Percentiles rank a stretch among this genome's conserved stretches.
Evolutionary conservation across 108 stramenopile species (phyloP).

Genomic region (Skeletonema tropicum): DNA sequence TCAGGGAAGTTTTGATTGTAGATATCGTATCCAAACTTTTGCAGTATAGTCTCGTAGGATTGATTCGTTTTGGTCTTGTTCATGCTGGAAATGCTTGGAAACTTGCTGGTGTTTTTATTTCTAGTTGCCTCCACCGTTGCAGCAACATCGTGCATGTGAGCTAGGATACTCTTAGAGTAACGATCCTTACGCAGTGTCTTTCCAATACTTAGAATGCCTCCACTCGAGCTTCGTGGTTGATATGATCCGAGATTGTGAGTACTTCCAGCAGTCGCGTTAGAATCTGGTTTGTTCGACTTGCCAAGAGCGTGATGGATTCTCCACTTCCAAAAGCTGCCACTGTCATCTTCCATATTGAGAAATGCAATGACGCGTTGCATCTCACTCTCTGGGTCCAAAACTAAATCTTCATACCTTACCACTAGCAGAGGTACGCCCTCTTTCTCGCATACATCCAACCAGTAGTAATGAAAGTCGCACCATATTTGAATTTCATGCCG

Average conservation of each 20-base stretch:
- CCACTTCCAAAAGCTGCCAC: slow-evolving; percentile 46
- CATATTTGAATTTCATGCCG: slow-evolving; percentile 78
- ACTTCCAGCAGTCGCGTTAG: background rate
- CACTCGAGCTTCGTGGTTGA: slow-evolving; percentile 47
- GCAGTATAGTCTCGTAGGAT: slow-evolving; percentile 38
- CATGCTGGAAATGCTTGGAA: background rate
- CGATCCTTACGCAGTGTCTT: slow-evolving; percentile 58
- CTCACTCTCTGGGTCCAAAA: slow-evolving; percentile 51
- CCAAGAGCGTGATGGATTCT: slow-evolving; percentile 43
- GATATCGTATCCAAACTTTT: slow-evolving; percentile 73
- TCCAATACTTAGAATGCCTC: slow-evolving; percentile 48
- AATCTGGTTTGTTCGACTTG: background rate
- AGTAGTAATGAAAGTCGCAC: slow-evolving; percentile 70
- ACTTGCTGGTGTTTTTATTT: background rate
- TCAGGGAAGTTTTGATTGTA: slow-evolving; percentile 62
- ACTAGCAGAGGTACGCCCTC: slow-evolving; percentile 51
- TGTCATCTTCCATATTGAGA: slow-evolving; percentile 28
- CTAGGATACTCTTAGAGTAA: slow-evolving; percentile 53
- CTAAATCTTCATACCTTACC: slow-evolving; percentile 84
- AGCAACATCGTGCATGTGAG: slow-evolving; percentile 58
- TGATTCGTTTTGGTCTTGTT: slow-evolving; percentile 1
- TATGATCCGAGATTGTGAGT: slow-evolving; percentile 60
- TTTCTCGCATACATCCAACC: slow-evolving; percentile 53
- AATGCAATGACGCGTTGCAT: slow-evolving; percentile 61
- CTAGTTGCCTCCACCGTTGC: slow-evolving; percentile 28